phyloP scores from a whole-genome alignment of 2,329 filamentous ascomycete genomes.

The Ceratocystis cubensis region DNA sequence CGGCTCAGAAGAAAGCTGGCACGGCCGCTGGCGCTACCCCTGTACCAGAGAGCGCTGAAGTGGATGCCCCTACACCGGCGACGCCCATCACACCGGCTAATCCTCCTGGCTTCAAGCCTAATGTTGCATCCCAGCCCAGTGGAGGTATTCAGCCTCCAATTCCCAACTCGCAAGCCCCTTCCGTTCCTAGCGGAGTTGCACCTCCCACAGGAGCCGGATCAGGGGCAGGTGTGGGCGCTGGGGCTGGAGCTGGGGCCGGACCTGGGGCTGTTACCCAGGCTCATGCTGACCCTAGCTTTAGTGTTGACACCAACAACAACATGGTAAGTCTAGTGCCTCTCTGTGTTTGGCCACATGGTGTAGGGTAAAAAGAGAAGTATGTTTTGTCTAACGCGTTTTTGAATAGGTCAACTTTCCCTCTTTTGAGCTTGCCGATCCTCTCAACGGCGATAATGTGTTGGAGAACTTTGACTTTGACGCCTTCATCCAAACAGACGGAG shows the following conservation, averaged over 20 bases:
- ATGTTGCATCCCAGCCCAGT: constrained; percentile 28
- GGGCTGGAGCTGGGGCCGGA: constrained; percentile 25
- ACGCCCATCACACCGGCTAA: constrained; percentile 53
- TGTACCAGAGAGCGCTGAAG: constrained; percentile 44
- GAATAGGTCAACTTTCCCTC: constrained; percentile 34
- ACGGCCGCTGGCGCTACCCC: constrained; percentile 41
- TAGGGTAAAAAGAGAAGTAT: too few species aligned
- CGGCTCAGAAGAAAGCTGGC: constrained; percentile 51
- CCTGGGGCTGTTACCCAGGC: constrained; percentile 36
- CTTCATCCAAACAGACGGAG: constrained; percentile 46
- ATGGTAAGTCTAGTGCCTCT: constrained; percentile 13
- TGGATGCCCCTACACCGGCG: constrained; percentile 47
- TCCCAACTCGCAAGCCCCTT: constrained; percentile 26
- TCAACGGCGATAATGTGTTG: constrained; percentile 44
- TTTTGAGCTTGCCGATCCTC: constrained; percentile 45
- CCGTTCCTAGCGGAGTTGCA: constrained; percentile 27
- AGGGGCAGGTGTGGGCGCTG: constrained; percentile 28
- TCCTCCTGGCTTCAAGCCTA: constrained; percentile 36
- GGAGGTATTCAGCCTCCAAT: constrained; percentile 11
- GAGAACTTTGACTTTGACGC: constrained; percentile 58
- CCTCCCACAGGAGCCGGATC: constrained; percentile 34
- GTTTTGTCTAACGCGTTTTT: constrained; percentile 4
- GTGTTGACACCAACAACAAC: constrained; percentile 10
- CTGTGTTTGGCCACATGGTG: background rate
- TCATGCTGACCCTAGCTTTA: constrained; percentile 33